phyloP scores from a whole-genome alignment of 2,329 filamentous ascomycete genomes.

The Ceratocystis cubensis region DNA sequence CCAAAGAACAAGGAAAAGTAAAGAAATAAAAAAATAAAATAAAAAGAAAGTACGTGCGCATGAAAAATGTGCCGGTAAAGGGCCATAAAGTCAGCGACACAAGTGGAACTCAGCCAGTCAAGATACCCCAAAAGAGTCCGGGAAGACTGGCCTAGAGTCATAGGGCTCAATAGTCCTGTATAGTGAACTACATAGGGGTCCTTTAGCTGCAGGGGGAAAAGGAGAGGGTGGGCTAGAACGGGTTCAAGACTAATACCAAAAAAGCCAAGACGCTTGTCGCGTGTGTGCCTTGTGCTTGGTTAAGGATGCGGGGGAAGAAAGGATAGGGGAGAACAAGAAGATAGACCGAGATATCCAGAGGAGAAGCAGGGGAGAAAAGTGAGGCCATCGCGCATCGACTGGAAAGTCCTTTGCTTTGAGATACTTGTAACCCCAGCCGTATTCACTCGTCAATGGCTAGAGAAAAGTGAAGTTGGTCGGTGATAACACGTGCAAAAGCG shows the following conservation, averaged over 20 bases:
- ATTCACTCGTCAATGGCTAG: no score
- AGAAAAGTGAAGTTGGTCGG: neutral
- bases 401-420: no score
- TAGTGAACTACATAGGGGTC: neutral
- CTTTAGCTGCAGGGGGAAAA: neutral
- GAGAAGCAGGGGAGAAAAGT: no score
- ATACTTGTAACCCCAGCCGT: no score
- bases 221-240: neutral
- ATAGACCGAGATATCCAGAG: no score
- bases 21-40: neutral
- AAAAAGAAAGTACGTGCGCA: neutral
- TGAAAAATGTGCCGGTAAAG: neutral
- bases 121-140: neutral
- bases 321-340: neutral
- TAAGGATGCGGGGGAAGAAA: neutral
- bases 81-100: neutral
- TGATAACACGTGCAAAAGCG: neutral
- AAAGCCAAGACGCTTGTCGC: conserved; percentile 3
- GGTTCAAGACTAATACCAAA: neutral
- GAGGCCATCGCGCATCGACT: no score
- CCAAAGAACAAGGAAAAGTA: neutral
- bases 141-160: neutral
- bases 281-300: conserved; percentile 3
- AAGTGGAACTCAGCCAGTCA: neutral
- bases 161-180: neutral